Base-by-base conservation (phyloP, 1,139 yeast genomes). In the Pichia sp. region DNA sequence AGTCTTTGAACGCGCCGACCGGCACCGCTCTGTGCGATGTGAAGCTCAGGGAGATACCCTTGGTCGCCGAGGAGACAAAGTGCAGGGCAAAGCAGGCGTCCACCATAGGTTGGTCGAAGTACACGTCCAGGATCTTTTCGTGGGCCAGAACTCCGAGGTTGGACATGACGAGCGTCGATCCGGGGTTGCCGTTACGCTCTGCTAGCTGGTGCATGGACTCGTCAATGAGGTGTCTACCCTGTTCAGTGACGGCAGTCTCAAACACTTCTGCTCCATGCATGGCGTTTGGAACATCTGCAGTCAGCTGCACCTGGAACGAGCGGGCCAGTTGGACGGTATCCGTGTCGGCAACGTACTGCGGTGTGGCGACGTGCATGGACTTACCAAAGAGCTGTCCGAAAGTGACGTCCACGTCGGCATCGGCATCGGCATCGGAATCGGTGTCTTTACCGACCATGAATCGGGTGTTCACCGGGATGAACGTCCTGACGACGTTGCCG, bases 81-180 rank as follows among this genome's bases (percentile, higher is more conserved):
- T 43, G 42, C 8, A 41, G 15, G 9, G 33, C 42, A 30, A 37
- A 39, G 9, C 30, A 35, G 6, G 44, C 32, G 18, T 43, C 45
- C n/a, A 43, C 45, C 34, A 39, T 27, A 15, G 47, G 34, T 29
- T 43, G 47, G 28, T 39, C 45, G 30, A 43, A 43, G 28, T 39
- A 43, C 8, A 30, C 32, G 7, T 24, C 14, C 6, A n/a, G 15
- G 22, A 25, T 33, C 2, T 12, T 15, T 1, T 11, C 8, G 4
- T 32, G 16, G 3, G 22, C 7, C 11, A 38, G 5, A 11, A 32
- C 22, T 15, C 44, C 44, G 3, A 43, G 19, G 20, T 43, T 43
- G 3, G 45, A 41, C 22, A 41, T 41, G 12, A 27, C 36, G 4
- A 41, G 3, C 8, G 44, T 37, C 2, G 38, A 23, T 3, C 22